Conservation (phyloP, 441 rosid genomes). For the Pelargonium exstipulatum region DNA sequence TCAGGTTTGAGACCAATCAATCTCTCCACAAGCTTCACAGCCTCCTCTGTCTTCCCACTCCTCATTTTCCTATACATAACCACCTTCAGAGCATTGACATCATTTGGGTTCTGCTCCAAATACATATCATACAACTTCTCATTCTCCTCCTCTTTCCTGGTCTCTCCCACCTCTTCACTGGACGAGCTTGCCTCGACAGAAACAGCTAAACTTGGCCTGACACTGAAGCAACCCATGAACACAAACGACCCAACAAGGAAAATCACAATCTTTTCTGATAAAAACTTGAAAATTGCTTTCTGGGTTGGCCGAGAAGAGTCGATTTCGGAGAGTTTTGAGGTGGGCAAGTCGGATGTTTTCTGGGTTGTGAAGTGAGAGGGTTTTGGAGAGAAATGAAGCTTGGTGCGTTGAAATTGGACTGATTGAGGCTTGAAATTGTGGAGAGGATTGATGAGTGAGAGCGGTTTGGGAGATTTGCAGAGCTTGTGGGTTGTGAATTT, state of each 20-base stretch:
- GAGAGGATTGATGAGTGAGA: conserved; percentile 12
- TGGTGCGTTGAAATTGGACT: conserved; percentile 21
- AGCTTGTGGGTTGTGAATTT: conserved; percentile 9
- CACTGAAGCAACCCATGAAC: conserved; percentile 42
- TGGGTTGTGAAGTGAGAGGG: conserved; percentile 11
- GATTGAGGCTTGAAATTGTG: conserved; percentile 17
- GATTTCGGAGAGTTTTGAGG: conserved; percentile 20
- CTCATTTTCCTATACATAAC: conserved; percentile 69
- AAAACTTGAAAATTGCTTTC: conserved; percentile 20
- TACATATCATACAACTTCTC: conserved; percentile 56
- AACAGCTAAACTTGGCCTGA: conserved; percentile 41
- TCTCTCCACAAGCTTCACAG: conserved; percentile 54
- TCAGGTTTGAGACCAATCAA: conserved; percentile 54
- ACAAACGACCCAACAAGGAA: conserved; percentile 53
- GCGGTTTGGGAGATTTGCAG: conserved; percentile 17
- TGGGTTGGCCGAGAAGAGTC: conserved; percentile 24
- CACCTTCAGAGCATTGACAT: conserved; percentile 66
- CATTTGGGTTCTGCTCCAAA: conserved; percentile 59
- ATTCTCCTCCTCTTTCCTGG: conserved; percentile 38
- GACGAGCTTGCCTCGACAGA: conserved; percentile 28
- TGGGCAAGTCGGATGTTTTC: conserved; percentile 13
- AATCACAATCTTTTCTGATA: conserved; percentile 36
- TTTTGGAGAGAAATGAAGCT: conserved; percentile 22
- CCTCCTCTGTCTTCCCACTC: conserved; percentile 55
- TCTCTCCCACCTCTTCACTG: conserved; percentile 24